Percentiles rank a stretch among this genome's conserved stretches.
Conservation (phyloP, 2,329 filamentous ascomycete genomes). For the Arthrobotrys sphaeroides region DNA sequence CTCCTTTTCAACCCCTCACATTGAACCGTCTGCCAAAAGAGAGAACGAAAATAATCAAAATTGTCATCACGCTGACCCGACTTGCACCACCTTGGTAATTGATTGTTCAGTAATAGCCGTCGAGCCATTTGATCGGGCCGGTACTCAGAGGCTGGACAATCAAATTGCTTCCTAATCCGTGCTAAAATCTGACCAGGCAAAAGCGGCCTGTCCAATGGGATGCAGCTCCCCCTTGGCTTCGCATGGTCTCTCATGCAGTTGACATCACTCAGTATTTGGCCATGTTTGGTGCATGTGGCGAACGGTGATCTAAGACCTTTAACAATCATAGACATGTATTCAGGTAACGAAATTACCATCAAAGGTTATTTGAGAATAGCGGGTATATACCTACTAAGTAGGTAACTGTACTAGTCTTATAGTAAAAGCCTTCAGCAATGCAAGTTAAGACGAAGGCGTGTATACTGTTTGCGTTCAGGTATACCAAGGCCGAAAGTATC, state of each 20-base stretch:
- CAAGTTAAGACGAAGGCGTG: too few species aligned
- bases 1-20: slow-evolving; percentile 22
- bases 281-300: not conserved
- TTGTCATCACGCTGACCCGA: slow-evolving; percentile 46
- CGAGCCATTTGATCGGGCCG: not conserved
- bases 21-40: not conserved
- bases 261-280: not conserved
- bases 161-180: not conserved
- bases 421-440: too few species aligned
- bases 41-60: slow-evolving; percentile 22
- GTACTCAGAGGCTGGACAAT: not conserved
- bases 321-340: not conserved
- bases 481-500: not conserved
- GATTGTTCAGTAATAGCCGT: slow-evolving; percentile 16
- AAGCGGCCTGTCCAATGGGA: not conserved
- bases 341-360: not conserved
- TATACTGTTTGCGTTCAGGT: too few species aligned
- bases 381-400: too few species aligned
- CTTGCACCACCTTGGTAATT: not conserved
- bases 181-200: slow-evolving; percentile 48
- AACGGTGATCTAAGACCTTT: too few species aligned
- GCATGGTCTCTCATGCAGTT: not conserved
- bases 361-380: not conserved
- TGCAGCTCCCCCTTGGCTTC: not conserved
- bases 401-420: too few species aligned